Percentiles rank a stretch among this genome's conserved stretches.
Conservation (phyloP, 2,329 filamentous ascomycete species). For the Ophiocordyceps camponoti-floridani region DNA sequence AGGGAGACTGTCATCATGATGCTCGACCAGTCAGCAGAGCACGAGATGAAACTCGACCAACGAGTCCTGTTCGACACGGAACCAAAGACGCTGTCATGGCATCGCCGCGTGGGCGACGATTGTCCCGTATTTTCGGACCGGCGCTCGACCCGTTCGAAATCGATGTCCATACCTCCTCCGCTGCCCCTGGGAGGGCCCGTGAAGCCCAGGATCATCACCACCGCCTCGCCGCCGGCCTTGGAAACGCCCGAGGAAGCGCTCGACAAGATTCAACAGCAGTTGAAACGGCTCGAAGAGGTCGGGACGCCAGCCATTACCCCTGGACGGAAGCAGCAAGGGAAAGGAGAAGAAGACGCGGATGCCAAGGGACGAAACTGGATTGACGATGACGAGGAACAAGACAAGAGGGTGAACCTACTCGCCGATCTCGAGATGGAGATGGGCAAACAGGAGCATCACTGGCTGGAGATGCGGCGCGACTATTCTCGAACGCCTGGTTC, state of each 20-base stretch:
- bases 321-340: not conserved
- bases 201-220: constrained; percentile 25
- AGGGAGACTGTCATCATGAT: constrained; percentile 24
- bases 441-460: constrained; percentile 39
- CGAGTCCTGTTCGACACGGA: constrained; percentile 2
- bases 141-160: constrained; percentile 25
- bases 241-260: constrained; percentile 33
- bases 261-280: constrained; percentile 30
- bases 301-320: not conserved
- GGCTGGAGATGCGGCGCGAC: constrained; percentile 37
- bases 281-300: constrained; percentile 27
- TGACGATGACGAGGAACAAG: not conserved
- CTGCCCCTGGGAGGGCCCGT: constrained; percentile 26
- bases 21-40: constrained; percentile 17
- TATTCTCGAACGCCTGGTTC: constrained; percentile 32
- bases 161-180: constrained; percentile 37
- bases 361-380: not conserved
- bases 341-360: not conserved
- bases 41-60: constrained; percentile 2
- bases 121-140: constrained; percentile 41
- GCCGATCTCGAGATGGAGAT: constrained; percentile 45
- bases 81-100: constrained; percentile 19
- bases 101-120: constrained; percentile 39
- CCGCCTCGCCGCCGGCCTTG: constrained; percentile 31
- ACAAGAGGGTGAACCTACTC: constrained; percentile 25